Evolutionary conservation across 2,329 filamentous ascomycete species (phyloP).

Genomic region (Juglanconis juglandina): DNA sequence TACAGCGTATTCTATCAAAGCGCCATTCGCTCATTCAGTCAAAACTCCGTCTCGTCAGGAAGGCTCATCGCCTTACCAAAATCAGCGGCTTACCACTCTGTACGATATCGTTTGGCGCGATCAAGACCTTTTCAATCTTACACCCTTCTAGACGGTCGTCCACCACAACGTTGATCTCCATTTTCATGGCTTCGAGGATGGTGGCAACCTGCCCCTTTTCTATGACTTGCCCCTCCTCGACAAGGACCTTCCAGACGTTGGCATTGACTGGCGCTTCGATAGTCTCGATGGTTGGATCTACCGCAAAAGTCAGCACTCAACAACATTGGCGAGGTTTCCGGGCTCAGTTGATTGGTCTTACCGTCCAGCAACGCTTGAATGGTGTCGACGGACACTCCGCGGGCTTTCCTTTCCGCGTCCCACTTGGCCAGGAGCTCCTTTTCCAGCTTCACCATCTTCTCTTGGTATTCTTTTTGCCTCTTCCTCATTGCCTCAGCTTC

Average conservation of each 20-base stretch:
- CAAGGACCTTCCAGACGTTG: constrained; percentile 52
- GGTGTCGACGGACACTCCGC: constrained; percentile 44
- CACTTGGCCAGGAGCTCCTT: constrained; percentile 18
- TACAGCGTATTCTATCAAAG: background rate
- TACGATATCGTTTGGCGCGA: constrained; percentile 18
- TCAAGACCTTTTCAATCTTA: constrained; percentile 13
- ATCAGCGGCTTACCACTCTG: constrained; percentile 15
- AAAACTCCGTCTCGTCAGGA: background rate
- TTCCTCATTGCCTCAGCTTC: constrained; percentile 44
- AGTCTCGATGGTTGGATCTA: constrained; percentile 22
- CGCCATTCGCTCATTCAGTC: background rate
- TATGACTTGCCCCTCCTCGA: constrained; percentile 38
- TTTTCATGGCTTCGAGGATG: constrained; percentile 56
- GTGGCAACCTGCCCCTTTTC: constrained; percentile 39
- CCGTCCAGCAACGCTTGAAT: constrained; percentile 47
- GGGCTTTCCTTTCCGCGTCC: constrained; percentile 22
- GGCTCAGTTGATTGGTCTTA: constrained; percentile 20
- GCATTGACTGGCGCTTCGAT: constrained; percentile 44
- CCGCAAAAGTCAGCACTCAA: background rate
- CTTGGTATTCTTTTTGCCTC: constrained; percentile 45
- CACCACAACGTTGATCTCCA: constrained; percentile 44
- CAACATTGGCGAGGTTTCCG: no score
- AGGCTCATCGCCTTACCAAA: constrained; percentile 5
- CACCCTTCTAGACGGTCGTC: constrained; percentile 11
- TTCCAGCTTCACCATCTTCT: constrained; percentile 20